phyloP scores from a whole-genome alignment of 2,329 filamentous ascomycete genomes.

The Ceratocystis variospora region DNA sequence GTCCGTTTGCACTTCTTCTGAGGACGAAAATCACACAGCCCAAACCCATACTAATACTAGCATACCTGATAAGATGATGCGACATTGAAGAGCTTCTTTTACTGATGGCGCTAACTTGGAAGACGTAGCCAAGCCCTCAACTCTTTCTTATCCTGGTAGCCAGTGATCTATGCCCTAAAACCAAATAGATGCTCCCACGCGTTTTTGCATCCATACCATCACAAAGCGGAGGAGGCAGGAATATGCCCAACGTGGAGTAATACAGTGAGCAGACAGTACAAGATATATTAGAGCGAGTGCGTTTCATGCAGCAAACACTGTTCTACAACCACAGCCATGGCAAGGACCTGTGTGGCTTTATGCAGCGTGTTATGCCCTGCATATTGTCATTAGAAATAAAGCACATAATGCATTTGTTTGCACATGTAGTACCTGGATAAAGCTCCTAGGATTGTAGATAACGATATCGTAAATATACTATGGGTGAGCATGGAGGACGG shows the following conservation, averaged over 20 bases:
- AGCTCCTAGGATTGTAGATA: no score
- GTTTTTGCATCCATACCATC: background rate
- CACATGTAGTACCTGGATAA: background rate
- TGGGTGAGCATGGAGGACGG: no score
- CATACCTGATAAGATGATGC: no score
- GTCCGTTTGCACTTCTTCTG: background rate
- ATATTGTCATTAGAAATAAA: background rate
- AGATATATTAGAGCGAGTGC: slow-evolving; percentile 12
- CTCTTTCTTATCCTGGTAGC: background rate
- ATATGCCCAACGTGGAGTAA: background rate
- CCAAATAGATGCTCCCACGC: background rate
- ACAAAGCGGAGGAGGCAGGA: background rate
- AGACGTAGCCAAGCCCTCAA: background rate
- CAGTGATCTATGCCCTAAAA: background rate
- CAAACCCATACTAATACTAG: no score
- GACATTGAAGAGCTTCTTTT: background rate
- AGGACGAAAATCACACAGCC: background rate
- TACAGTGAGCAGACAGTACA: background rate
- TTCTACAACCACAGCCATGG: slow-evolving; percentile 14
- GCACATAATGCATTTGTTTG: background rate
- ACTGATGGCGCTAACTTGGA: background rate
- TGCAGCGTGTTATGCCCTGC: background rate
- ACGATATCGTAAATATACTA: no score
- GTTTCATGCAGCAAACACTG: slow-evolving; percentile 13
- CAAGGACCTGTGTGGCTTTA: background rate